Evolutionary conservation across 805 yeast species (phyloP).

Genomic region (Candida hispaniensis): DNA sequence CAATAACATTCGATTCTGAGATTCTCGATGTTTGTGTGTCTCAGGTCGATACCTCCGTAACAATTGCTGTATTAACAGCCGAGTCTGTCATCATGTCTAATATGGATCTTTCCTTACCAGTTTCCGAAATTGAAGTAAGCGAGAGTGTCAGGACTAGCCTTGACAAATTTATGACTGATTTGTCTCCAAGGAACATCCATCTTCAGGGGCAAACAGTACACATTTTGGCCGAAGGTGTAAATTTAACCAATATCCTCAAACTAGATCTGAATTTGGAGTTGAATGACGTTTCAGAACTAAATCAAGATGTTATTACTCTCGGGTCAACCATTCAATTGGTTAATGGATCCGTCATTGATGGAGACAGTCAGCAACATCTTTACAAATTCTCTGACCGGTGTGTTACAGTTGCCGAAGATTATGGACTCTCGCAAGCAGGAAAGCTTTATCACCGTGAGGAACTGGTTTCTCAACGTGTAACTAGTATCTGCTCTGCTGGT

Average conservation of each 20-base stretch:
- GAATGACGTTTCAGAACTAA: slow-evolving; percentile 5
- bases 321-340: slow-evolving; percentile 7
- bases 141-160: slow-evolving; percentile 12
- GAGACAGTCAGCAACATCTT: no score
- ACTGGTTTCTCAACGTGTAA: slow-evolving; percentile 60
- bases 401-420: slow-evolving; percentile 37
- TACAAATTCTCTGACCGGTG: slow-evolving; percentile 34
- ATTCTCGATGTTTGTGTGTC: slow-evolving; percentile 58
- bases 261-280: no score
- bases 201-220: slow-evolving; percentile 46
- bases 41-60: slow-evolving; percentile 41
- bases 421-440: slow-evolving; percentile 71
- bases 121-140: neutral
- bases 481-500: slow-evolving; percentile 67
- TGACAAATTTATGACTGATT: slow-evolving; percentile 9
- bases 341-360: slow-evolving; percentile 5
- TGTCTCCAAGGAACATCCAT: slow-evolving; percentile 43
- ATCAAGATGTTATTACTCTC: slow-evolving; percentile 8
- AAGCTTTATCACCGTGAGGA: slow-evolving; percentile 54
- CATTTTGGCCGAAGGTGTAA: slow-evolving; percentile 34
- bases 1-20: slow-evolving; percentile 43
- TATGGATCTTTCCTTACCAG: slow-evolving; percentile 9
- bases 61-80: slow-evolving; percentile 33
- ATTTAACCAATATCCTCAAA: slow-evolving; percentile 23
- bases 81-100: slow-evolving; percentile 6